Percentiles rank a stretch among this genome's conserved stretches.
Conservation (phyloP, 2,329 filamentous ascomycete species). For the Fusarium praegraminearum region DNA sequence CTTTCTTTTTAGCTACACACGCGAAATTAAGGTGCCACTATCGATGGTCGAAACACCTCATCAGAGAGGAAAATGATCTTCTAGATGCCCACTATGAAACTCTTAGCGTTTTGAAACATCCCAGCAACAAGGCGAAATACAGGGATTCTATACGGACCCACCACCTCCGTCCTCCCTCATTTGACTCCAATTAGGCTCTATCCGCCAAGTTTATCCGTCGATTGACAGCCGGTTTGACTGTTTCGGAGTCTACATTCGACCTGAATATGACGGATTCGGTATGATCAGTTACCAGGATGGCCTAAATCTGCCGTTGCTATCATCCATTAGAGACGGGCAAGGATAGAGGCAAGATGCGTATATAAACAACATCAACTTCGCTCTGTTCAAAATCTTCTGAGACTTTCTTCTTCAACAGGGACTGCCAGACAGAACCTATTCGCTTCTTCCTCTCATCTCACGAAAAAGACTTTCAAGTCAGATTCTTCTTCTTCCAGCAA, state of each 20-base stretch:
- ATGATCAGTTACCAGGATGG: neutral
- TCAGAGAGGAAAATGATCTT: constrained; percentile 17
- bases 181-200: constrained; percentile 4
- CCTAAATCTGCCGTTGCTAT: neutral
- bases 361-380: neutral
- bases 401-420: constrained; percentile 14
- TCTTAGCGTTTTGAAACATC: constrained; percentile 27
- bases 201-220: neutral
- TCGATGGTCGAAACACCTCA: neutral
- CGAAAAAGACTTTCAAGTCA: constrained; percentile 1
- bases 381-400: neutral
- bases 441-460: neutral
- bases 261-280: constrained; percentile 1
- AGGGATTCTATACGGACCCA: constrained; percentile 18
- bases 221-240: constrained; percentile 1
- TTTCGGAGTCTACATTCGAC: constrained; percentile 1
- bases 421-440: constrained; percentile 28
- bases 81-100: constrained; percentile 11
- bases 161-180: constrained; percentile 19
- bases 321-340: neutral
- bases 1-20: neutral
- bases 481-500: neutral
- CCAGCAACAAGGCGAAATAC: neutral
- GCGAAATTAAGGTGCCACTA: constrained; percentile 14
- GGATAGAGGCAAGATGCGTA: neutral